These are phyloP conservation scores for Coemansia sp. DNA, from an alignment of 192 early-diverging fungal species.

Conservation along the genomic window DNA sequence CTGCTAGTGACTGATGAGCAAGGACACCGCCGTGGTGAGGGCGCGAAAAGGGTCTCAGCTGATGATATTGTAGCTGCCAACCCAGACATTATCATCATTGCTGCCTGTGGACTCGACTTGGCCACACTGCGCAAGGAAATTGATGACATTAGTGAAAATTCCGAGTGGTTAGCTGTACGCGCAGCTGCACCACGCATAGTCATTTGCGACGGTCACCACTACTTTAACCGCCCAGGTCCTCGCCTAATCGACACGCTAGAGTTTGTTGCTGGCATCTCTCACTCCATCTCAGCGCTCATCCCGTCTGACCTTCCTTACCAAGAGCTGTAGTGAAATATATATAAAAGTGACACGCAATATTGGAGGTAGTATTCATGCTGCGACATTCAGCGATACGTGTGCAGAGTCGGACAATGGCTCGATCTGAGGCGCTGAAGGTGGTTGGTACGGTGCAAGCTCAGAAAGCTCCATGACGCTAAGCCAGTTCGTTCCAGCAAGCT, in stretches of 20 bases:
- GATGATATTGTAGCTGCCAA: conserved; percentile 28
- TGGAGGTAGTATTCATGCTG: background rate
- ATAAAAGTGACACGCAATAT: background rate
- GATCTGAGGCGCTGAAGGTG: conserved; percentile 30
- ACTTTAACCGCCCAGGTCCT: conserved; percentile 64
- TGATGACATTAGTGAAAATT: background rate
- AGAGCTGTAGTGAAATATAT: background rate
- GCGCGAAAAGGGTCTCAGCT: conserved; percentile 15
- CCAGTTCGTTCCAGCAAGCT: conserved; percentile 67
- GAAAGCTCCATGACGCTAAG: conserved; percentile 43
- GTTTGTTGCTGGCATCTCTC: conserved; percentile 38
- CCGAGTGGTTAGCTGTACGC: conserved; percentile 15
- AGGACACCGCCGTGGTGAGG: background rate
- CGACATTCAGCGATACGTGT: conserved; percentile 18
- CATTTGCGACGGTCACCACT: conserved; percentile 63
- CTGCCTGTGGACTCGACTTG: conserved; percentile 59
- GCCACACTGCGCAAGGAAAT: conserved; percentile 39
- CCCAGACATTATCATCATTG: conserved; percentile 56
- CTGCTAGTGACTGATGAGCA: conserved; percentile 27
- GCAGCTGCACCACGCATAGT: conserved; percentile 26
- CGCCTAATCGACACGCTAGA: conserved; percentile 61
- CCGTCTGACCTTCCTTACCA: conserved; percentile 6
- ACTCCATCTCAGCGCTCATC: conserved; percentile 3
- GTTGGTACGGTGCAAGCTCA: conserved; percentile 45
- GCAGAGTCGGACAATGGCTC: conserved; percentile 6